phyloP scores from a whole-genome alignment of 1,284 basidiomycete genomes.

The Fomitopsis betulina region DNA sequence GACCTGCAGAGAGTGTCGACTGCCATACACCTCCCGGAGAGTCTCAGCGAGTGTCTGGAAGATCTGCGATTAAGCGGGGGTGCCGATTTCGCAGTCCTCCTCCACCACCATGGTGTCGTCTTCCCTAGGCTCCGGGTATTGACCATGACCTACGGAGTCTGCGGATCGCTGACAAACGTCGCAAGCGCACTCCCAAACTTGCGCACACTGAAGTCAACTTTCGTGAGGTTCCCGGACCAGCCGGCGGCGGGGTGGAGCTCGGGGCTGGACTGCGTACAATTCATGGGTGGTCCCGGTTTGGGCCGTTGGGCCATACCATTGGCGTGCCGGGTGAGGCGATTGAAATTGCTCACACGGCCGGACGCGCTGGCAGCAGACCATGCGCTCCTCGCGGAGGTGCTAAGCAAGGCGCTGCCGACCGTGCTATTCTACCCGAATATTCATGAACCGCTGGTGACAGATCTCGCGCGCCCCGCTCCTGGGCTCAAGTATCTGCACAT shows the following conservation, averaged over 20 bases:
- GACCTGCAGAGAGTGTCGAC: background rate
- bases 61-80: background rate
- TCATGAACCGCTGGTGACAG: too few species aligned
- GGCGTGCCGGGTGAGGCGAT: background rate
- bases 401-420: too few species aligned
- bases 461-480: too few species aligned
- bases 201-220: background rate
- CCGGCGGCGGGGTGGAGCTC: background rate
- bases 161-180: background rate
- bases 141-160: background rate
- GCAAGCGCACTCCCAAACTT: constrained; percentile 2
- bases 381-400: too few species aligned
- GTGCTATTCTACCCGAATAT: too few species aligned
- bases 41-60: background rate
- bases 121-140: background rate
- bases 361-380: too few species aligned
- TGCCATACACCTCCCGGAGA: background rate
- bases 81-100: background rate
- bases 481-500: too few species aligned
- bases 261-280: background rate
- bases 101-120: background rate
- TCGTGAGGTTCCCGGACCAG: background rate
- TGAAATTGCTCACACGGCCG: background rate
- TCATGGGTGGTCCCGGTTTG: background rate
- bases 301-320: background rate